Percentiles rank a stretch among this genome's conserved stretches.
Conservation (phyloP, 208 protist genomes). For the Trichomonas vaginalis region DNA sequence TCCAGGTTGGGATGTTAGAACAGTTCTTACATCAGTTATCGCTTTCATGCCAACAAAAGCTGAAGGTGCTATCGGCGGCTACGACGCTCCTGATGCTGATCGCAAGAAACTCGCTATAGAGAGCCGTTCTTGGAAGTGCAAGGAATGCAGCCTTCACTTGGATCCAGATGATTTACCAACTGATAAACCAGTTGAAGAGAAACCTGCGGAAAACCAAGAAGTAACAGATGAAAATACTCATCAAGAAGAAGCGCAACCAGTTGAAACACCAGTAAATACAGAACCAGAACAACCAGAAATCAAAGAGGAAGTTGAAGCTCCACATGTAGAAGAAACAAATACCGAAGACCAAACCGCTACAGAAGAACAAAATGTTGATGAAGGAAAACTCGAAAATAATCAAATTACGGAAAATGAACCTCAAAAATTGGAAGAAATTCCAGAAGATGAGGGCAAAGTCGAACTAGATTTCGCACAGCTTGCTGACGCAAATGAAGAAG, state of each 20-base stretch:
- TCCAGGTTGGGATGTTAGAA: slow-evolving; percentile 36
- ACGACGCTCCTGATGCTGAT: background rate
- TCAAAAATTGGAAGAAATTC: background rate
- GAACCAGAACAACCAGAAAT: no score
- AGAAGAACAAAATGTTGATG: background rate
- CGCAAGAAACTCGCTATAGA: background rate
- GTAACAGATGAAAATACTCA: no score
- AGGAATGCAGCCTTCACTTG: background rate
- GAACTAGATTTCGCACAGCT: no score
- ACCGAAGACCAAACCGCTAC: background rate
- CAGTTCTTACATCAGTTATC: slow-evolving; percentile 54
- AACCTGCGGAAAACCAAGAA: background rate
- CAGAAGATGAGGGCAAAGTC: background rate
- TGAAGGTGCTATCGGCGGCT: slow-evolving; percentile 49
- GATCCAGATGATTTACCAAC: background rate
- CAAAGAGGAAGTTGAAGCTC: no score
- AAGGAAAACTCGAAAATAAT: background rate
- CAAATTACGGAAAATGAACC: background rate
- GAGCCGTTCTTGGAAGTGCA: background rate
- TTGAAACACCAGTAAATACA: no score
- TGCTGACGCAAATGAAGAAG: background rate
- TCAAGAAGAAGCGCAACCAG: no score
- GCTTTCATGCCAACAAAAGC: slow-evolving; percentile 52
- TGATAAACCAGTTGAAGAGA: background rate
- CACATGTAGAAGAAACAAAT: background rate